Evolutionary conservation across 192 early-diverging fungal species (phyloP).

Genomic region (Irineochytrium annulatum): DNA sequence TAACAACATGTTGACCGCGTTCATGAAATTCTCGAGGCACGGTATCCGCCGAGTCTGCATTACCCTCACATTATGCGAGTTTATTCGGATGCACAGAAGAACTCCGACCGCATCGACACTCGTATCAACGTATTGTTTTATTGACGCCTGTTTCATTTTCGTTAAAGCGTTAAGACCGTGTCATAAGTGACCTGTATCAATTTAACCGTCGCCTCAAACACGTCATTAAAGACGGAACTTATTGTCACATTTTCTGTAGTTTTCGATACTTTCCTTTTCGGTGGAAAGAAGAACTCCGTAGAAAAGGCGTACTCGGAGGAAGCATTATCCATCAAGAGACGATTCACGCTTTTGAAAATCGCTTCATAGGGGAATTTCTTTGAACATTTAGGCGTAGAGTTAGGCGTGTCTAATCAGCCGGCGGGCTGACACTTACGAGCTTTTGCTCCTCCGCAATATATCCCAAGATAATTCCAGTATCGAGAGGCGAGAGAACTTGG

Average conservation of each 20-base stretch:
- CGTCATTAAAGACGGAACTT: slow-evolving; percentile 69
- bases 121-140: slow-evolving; percentile 69
- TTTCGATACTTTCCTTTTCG: slow-evolving; percentile 47
- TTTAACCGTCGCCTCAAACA: slow-evolving; percentile 82
- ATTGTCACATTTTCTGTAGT: slow-evolving; percentile 13
- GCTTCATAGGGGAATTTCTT: slow-evolving; percentile 78
- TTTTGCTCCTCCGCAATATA: slow-evolving; percentile 76
- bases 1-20: slow-evolving; percentile 86
- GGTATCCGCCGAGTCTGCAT: slow-evolving; percentile 79
- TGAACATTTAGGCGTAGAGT: neutral
- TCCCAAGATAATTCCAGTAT: slow-evolving; percentile 80
- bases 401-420: neutral
- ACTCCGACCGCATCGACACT: slow-evolving; percentile 87
- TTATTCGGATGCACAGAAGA: slow-evolving; percentile 84
- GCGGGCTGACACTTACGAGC: slow-evolving; percentile 38
- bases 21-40: slow-evolving; percentile 77
- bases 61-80: slow-evolving; percentile 73
- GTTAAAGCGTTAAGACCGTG: slow-evolving; percentile 5
- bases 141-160: slow-evolving; percentile 26
- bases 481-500: slow-evolving; percentile 64
- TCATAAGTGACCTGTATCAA: slow-evolving; percentile 50
- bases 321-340: slow-evolving; percentile 91
- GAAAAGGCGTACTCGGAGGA: slow-evolving; percentile 92
- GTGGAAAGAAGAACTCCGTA: slow-evolving; percentile 81
- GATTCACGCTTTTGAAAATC: slow-evolving; percentile 86